These are phyloP conservation scores for Dryas alaskensis DNA, from an alignment of 306 rosid species.

Conservation along the genomic window DNA sequence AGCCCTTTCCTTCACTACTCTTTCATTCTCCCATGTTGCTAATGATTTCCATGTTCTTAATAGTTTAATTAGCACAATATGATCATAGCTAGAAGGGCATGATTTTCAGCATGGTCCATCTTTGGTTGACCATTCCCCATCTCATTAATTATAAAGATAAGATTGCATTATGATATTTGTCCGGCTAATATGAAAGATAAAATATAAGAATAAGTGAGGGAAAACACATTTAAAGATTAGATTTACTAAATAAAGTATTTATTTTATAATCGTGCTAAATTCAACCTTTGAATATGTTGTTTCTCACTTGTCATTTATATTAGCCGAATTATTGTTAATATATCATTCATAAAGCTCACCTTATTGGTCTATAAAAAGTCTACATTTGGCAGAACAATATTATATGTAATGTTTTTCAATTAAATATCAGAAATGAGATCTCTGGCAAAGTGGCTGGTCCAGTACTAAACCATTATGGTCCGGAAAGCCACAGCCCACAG, in stretches of 20 bases:
- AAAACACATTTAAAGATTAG: no score
- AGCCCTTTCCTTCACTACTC: no score
- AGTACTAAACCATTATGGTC: not conserved
- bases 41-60: no score
- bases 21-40: no score
- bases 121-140: not conserved
- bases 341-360: not conserved
- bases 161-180: not conserved
- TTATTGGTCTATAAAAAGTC: not conserved
- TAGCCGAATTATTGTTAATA: not conserved
- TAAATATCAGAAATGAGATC: not conserved
- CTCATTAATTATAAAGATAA: not conserved
- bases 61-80: not conserved
- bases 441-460: conserved; percentile 1
- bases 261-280: no score
- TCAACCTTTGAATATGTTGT: no score
- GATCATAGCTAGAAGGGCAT: no score
- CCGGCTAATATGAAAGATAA: no score
- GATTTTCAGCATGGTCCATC: not conserved
- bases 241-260: no score
- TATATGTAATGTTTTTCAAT: not conserved
- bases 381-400: not conserved
- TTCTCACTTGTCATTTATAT: no score
- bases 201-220: no score
- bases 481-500: conserved; percentile 1